phyloP scores from a whole-genome alignment of 148 eudicot genomes.

The Mesembryanthemum crystallinum region DNA sequence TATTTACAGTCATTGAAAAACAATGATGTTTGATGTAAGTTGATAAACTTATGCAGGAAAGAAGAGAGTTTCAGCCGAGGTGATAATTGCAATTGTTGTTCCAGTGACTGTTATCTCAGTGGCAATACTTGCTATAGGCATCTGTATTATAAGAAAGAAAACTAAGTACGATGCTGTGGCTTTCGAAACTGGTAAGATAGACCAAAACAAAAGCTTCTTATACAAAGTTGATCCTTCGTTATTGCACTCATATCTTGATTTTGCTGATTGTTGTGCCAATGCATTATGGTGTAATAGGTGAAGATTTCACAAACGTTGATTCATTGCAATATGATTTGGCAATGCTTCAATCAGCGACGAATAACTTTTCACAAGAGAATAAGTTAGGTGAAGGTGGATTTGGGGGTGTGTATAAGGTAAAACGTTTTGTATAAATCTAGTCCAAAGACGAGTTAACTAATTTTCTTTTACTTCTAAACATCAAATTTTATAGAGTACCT shows the following conservation, averaged over 20 bases:
- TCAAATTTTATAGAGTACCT: not conserved
- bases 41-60: constrained; percentile 13
- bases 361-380: constrained; percentile 31
- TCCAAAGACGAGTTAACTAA: not conserved
- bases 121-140: not conserved
- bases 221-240: not conserved
- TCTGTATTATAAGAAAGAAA: constrained; percentile 17
- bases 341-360: constrained; percentile 33
- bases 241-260: too few relatives aligned
- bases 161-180: constrained; percentile 13
- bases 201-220: not conserved
- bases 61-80: constrained; percentile 14
- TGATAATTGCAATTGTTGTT: constrained; percentile 20
- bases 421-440: too few relatives aligned
- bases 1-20: not conserved
- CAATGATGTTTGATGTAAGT: not conserved
- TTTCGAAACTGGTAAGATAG: constrained; percentile 20
- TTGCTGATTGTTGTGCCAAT: not conserved
- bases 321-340: constrained; percentile 39
- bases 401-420: constrained; percentile 50
- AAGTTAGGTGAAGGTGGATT: constrained; percentile 45
- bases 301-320: constrained; percentile 23
- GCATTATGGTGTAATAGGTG: constrained; percentile 7
- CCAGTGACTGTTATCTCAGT: constrained; percentile 10
- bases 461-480: not conserved